Evolutionary conservation across 2,329 filamentous ascomycete species (phyloP), one percentile per base, ranked within the genome.

Genomic region (Westerdykella sp.): DNA sequence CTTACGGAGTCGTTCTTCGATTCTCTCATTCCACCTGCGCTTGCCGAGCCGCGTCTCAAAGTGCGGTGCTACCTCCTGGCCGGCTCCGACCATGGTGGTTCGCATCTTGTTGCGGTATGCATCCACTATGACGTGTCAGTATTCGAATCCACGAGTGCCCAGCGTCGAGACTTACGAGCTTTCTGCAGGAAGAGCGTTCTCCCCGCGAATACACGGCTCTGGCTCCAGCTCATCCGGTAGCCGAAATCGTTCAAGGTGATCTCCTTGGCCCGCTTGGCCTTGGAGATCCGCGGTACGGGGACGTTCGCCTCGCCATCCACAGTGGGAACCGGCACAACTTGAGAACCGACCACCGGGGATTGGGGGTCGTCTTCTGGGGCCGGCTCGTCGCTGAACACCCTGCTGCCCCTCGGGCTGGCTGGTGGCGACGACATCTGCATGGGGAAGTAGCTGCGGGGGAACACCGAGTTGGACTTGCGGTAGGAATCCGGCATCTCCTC

Each of bases 401-500:
- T 78, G 49, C 81, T 82, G 13, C 85, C 84, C 0, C 83, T 83
- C 1, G 86, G 82, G 41, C 81, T 85, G 0, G 85, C 84, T 11
- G 87, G 85, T 6, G 86, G 85, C 46, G 83, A 85, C 60, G 91
- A 87, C 88, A 95, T 95, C 70, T 96, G 88, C 35, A 88, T 81
- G 1, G 90, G 87, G 63, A 93, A 95, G 70, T 91, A 97, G 44
- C 87, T 90, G 38, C 89, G 84, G 7, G 90, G 91, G 59, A 84
- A 97, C 2, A 97, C 90, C 9, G 87, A 88, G 57, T 91, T 91
- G 43, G 80, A 81, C 69, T 89, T 89, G 53, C 91, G 86, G 72
- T 95, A 96, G 13, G 87, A 93, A 66, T 97, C 91, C 1, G 91
- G 91, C 61, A 97, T 95, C 68, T 97, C 91, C 59, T 90, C 85